Conservation (phyloP, 495 filamentous ascomycete species). For the Aspergillus hancockii region DNA sequence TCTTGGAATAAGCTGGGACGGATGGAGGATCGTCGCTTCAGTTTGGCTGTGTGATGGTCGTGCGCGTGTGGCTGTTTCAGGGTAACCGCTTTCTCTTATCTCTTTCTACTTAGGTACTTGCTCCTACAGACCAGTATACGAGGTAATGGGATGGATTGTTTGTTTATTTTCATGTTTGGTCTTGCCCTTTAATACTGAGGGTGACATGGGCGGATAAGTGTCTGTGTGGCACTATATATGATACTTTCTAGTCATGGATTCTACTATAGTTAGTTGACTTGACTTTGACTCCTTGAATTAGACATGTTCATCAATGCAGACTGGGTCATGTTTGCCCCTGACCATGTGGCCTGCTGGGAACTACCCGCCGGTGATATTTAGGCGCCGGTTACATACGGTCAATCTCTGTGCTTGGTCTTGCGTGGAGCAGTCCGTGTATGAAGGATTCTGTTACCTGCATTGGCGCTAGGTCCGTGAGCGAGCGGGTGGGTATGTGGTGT, state of each 20-base stretch:
- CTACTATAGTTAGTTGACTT: background rate
- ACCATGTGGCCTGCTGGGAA: background rate
- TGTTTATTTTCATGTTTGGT: background rate
- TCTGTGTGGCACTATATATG: background rate
- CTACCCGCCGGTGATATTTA: background rate
- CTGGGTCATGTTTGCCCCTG: background rate
- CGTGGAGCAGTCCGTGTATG: constrained; percentile 7
- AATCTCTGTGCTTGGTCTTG: background rate
- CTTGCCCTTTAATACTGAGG: background rate
- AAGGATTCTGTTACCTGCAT: constrained; percentile 16
- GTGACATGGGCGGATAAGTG: background rate
- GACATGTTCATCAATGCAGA: background rate
- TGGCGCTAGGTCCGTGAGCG: constrained; percentile 17
- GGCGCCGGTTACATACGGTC: constrained; percentile 8
- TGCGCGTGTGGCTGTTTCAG: constrained; percentile 5
- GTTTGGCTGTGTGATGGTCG: background rate
- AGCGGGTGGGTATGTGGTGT: background rate
- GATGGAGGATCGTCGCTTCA: background rate
- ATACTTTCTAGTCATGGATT: background rate
- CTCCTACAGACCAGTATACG: background rate
- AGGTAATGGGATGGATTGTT: background rate
- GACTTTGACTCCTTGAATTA: background rate
- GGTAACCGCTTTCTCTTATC: background rate
- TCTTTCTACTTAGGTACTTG: too few relatives aligned
- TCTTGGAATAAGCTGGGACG: background rate